A percentile compares a stretch with the other conserved stretches of the same genome.
Evolutionary conservation across 306 rosid genomes (phyloP).

Genomic region (Purshia tridentata): DNA sequence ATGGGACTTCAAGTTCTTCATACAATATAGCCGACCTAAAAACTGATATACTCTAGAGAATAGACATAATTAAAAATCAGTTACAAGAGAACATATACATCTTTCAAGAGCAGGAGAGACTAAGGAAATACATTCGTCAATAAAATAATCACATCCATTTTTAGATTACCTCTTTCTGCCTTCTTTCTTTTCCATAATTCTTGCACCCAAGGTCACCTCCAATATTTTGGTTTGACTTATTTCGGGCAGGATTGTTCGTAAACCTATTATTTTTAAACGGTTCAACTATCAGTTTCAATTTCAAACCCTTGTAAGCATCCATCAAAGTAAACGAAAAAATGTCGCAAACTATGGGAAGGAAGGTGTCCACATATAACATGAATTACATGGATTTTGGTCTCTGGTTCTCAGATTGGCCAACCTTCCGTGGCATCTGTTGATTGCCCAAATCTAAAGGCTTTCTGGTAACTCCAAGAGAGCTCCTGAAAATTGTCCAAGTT

Average conservation of each 20-base stretch:
- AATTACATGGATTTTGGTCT: conserved; percentile 18
- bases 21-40: neutral
- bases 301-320: conserved; percentile 3
- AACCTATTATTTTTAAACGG: conserved; percentile 7
- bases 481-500: conserved; percentile 6
- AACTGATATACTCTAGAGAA: neutral
- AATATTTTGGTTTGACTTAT: conserved; percentile 4
- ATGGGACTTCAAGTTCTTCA: neutral
- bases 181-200: conserved; percentile 23
- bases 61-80: neutral
- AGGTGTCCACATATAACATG: neutral
- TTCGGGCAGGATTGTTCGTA: conserved; percentile 5
- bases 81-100: neutral
- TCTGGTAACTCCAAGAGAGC: conserved; percentile 10
- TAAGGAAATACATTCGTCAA: neutral
- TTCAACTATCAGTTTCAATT: conserved; percentile 6
- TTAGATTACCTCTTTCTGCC: conserved; percentile 22
- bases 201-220: conserved; percentile 3
- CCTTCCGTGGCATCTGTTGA: conserved; percentile 4
- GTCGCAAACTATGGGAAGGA: neutral
- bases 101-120: neutral
- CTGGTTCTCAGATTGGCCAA: conserved; percentile 13
- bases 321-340: neutral
- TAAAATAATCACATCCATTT: neutral
- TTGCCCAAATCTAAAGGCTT: conserved; percentile 1